Base-by-base conservation (phyloP, 2,329 filamentous ascomycete species). In the Claviceps fusiformis region DNA sequence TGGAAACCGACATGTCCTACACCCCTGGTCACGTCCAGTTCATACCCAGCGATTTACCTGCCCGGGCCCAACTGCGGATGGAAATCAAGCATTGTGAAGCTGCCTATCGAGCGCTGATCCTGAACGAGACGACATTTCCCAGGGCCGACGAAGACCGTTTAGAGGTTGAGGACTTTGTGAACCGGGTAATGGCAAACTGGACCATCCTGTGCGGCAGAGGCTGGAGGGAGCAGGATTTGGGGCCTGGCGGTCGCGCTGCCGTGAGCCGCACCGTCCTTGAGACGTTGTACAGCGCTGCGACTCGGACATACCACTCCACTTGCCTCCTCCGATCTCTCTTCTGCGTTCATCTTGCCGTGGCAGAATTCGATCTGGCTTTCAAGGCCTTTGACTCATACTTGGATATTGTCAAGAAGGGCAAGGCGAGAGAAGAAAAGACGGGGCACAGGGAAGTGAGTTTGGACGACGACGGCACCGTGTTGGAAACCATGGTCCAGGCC, bases 271-370 rank as follows among this genome's bases (percentile, higher is more conserved):
- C 83, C 52, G 83, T 95, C 37, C 78, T 98, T 45, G 91, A 93
- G 68, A 87, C 90, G 33, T 76, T 98, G 7, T 98, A 97, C 69
- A 86, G 86, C 44, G 89, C 91, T 27, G 89, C 92, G 8, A 89
- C 87, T 10, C 95, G 93, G 69, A 95, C 91, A 0, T 98, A 93
- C 65, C 93, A 98, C 70, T 98, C 93, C 1, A 95, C 92, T 1
- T 75, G 89, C 10, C 87, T 97, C 58, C 73, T 98, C 35, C 80
- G 92, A 56, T 82, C 91, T 63, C 76, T 98, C 0, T 97, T 97
- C 66, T 85, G 83, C 11, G 86, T 95, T 2, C 93, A 98, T 67
- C 76, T 92, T 19, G 81, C 89, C 2, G 76, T 96, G 19, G 89
- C 90, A 9, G 92, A 98, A 62, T 97, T 96, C 61, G 89, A 95